These are phyloP conservation scores for Lipomyces starkeyi DNA, from an alignment of 805 yeast genomes.

Conservation along the genomic window DNA sequence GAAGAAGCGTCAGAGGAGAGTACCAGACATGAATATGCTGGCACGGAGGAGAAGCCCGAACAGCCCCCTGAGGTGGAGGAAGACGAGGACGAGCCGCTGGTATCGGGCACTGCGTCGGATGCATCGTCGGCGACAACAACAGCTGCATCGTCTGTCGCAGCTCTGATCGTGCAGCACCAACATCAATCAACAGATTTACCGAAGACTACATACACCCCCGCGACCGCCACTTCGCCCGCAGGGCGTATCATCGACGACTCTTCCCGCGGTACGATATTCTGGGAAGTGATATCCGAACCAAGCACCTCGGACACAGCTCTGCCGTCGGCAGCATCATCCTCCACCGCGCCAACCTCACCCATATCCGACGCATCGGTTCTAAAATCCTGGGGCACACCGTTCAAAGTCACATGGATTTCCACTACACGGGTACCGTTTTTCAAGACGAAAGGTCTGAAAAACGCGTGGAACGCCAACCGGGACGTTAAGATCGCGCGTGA, in stretches of 20 bases:
- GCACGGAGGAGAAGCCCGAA: not conserved
- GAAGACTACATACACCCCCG: slow-evolving; percentile 38
- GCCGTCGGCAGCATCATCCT: slow-evolving; percentile 10
- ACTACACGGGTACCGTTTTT: slow-evolving; percentile 44
- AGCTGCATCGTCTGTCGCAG: slow-evolving; percentile 10
- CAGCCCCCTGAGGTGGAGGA: not conserved
- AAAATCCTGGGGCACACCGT: slow-evolving; percentile 48
- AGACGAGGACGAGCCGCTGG: slow-evolving; percentile 1
- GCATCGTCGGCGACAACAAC: slow-evolving; percentile 4
- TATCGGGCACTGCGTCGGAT: slow-evolving; percentile 5
- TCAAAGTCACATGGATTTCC: slow-evolving; percentile 49
- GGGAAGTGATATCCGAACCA: slow-evolving; percentile 45
- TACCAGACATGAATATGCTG: not conserved
- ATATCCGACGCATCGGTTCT: slow-evolving; percentile 18
- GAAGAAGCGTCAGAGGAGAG: slow-evolving; percentile 16
- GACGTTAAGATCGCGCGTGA: slow-evolving; percentile 53
- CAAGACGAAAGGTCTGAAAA: slow-evolving; percentile 45
- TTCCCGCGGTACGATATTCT: slow-evolving; percentile 48
- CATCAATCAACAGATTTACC: slow-evolving; percentile 24
- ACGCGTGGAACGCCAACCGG: slow-evolving; percentile 48
- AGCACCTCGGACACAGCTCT: not conserved
- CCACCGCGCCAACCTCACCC: not conserved
- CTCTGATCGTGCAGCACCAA: not conserved
- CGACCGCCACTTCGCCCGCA: slow-evolving; percentile 41
- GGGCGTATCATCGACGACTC: slow-evolving; percentile 48